Base-by-base conservation (phyloP, 192 early-diverging fungal genomes). In the Funneliformis mosseae region DNA sequence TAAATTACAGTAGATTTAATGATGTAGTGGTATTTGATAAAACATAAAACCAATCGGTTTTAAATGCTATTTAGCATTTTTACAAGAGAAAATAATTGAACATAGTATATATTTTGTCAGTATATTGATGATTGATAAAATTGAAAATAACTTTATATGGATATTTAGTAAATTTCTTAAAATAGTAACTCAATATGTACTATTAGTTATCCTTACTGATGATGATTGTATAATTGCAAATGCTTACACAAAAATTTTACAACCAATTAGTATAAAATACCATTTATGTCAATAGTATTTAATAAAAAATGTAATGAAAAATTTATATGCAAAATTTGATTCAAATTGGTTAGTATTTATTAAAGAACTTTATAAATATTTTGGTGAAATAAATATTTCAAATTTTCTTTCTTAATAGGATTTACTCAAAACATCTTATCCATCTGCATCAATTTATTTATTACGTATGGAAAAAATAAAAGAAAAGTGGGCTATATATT, bases 1-100 rank as follows among this genome's bases (percentile, higher is more conserved):
- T 72, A 2, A 48, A 42, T 42, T 72, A 72, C 8, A 46, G 18
- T 72, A 42, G 14, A 48, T 72, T 72, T 16, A 46, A 72, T 48
- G 14, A 72, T 72, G 2, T 72, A 72, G 8, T 72, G 3, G 70
- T 72, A n/a, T 72, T 43, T 72, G 70, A 72, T 72, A 72, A 72
- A 27, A 72, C 70, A 72, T 43, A 46, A 42, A 72, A 72, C 70
- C 0, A 72, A 72, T 25, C 0, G 27, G 2, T 72, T 72, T 72
- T 18, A 42, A 18, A 72, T 72, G 12, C 42, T 41, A 72, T 72
- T 72, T 43, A 14, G 41, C 2, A 72, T 72, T 72, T 72, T 72
- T 48, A 43, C 21, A 18, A 42, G 70, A 41, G 70, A 46, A 23
- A 72, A 72, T 46, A 71, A 71, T 46, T 71, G 27, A 38, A 11